Conservation (phyloP, 139 green algal genomes). For the Eudorina sp. region DNA sequence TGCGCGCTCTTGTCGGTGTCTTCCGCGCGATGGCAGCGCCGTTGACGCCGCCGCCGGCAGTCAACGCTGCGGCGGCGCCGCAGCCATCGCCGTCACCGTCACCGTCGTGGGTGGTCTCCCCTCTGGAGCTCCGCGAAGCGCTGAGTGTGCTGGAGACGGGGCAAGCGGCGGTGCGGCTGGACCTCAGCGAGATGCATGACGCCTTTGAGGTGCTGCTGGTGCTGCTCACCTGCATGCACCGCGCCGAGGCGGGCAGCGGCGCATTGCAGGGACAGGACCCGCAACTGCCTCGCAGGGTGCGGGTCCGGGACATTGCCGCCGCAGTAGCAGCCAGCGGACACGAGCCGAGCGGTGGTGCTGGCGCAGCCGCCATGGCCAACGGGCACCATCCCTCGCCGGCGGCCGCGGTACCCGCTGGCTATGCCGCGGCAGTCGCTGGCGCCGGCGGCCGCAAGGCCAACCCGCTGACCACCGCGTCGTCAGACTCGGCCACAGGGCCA, state of each 20-base stretch:
- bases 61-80: neutral
- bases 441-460: neutral
- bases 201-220: conserved; percentile 84
- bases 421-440: conserved; percentile 14
- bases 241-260: conserved; percentile 60
- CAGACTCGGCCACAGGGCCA: neutral
- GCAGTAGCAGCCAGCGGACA: neutral
- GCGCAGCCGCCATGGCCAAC: neutral
- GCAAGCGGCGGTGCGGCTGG: conserved; percentile 57
- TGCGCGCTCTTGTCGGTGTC: conserved; percentile 63
- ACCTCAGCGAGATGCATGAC: conserved; percentile 87
- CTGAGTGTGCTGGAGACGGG: conserved; percentile 69
- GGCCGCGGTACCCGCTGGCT: neutral
- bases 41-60: neutral
- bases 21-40: conserved; percentile 65
- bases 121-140: conserved; percentile 76
- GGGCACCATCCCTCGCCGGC: neutral
- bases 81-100: neutral
- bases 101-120: conserved; percentile 57
- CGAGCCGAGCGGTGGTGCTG: neutral
- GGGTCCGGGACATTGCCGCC: conserved; percentile 28
- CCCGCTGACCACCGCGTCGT: neutral
- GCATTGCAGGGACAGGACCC: conserved; percentile 58
- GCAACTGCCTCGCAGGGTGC: conserved; percentile 64
- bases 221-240: conserved; percentile 79